phyloP scores from a whole-genome alignment of 257 asterid species.

The Fraxinus pennsylvanica region DNA sequence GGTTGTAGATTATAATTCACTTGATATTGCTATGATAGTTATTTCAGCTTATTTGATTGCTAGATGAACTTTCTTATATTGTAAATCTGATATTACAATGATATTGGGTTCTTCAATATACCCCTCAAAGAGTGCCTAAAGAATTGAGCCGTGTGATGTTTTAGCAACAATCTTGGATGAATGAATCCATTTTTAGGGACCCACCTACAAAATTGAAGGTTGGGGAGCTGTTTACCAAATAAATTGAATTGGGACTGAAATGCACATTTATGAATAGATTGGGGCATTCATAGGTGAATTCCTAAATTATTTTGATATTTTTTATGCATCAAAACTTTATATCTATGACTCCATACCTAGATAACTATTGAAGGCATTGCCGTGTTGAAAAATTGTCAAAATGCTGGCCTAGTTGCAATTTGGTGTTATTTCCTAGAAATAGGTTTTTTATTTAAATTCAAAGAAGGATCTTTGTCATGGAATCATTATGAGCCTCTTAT shows the following conservation, averaged over 20 bases:
- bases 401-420: neutral
- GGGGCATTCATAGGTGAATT: neutral
- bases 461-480: neutral
- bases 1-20: conserved; percentile 11
- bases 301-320: neutral
- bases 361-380: neutral
- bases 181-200: neutral
- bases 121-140: neutral
- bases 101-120: neutral
- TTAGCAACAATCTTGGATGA: neutral
- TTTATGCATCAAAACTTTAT: neutral
- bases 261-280: neutral
- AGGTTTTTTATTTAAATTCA: neutral
- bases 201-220: neutral
- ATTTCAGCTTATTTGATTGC: neutral
- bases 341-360: neutral
- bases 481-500: neutral
- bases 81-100: neutral
- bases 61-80: neutral
- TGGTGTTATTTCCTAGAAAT: neutral
- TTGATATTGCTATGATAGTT: neutral
- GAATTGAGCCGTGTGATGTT: neutral
- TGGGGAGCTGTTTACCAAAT: neutral
- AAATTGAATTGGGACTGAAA: neutral
- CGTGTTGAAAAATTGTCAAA: neutral